These are phyloP conservation scores for Punctularia strigosozonata DNA, from an alignment of 768 basidiomycete genomes.

Conservation along the genomic window DNA sequence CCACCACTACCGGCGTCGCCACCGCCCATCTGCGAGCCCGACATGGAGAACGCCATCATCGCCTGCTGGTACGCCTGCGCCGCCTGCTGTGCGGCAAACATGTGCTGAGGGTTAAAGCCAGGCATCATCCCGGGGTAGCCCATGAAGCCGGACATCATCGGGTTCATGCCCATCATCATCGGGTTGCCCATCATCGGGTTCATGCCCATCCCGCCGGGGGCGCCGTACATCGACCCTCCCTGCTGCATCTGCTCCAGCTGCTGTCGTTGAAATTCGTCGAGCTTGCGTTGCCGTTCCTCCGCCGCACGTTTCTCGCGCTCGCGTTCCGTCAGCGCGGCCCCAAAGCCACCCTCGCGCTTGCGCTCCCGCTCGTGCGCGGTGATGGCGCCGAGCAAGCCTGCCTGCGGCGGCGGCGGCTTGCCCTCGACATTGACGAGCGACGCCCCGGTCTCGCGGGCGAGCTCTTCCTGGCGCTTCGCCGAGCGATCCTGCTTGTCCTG, in stretches of 20 bases:
- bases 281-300: constrained; percentile 86
- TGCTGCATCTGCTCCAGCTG: constrained; percentile 87
- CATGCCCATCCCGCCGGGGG: constrained; percentile 28
- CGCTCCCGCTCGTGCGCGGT: constrained; percentile 91
- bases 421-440: constrained; percentile 93
- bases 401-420: constrained; percentile 91
- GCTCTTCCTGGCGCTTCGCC: constrained; percentile 89
- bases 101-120: constrained; percentile 55
- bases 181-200: constrained; percentile 71
- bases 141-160: constrained; percentile 48
- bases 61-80: constrained; percentile 83
- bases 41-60: constrained; percentile 70
- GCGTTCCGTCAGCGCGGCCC: constrained; percentile 87
- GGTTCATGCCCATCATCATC: constrained; percentile 48
- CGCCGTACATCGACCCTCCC: constrained; percentile 62
- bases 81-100: constrained; percentile 80
- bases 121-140: constrained; percentile 43
- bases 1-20: constrained; percentile 46
- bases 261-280: constrained; percentile 82
- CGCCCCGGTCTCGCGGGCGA: constrained; percentile 83
- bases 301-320: constrained; percentile 88
- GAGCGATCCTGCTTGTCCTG: constrained; percentile 95
- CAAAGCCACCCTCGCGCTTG: constrained; percentile 90
- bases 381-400: constrained; percentile 90
- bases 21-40: constrained; percentile 66